Evolutionary conservation across 148 eudicot genomes (phyloP), one percentile per base, ranked within the genome.

Genomic region (Rhododendron molle): DNA sequence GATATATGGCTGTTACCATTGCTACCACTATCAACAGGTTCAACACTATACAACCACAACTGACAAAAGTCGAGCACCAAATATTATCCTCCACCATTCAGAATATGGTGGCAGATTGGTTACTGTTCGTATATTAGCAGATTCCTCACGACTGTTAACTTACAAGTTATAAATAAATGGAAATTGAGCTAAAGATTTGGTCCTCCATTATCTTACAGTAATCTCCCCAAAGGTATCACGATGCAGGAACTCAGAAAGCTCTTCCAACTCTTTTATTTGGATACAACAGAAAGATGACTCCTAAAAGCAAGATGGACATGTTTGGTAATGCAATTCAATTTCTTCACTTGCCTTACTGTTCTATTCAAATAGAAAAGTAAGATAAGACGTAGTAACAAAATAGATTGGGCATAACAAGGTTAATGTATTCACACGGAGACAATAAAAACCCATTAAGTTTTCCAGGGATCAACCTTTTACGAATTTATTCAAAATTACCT

Each of bases 401-500:
- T 3, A 83, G n/a, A 28, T 7, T 69, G 72, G 36, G 65, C 21
- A 65, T 15, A 62, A n/a, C 1, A 49, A 32, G 58, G 28, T 46
- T 47, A 71, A 28, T 5, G 32, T 11, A 82, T 1, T 21, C 16
- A 20, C 69, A 60, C 9, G 9, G 60, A 26, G 28, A 81, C 21
- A 78, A 9, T 28, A 50, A 49, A 80, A 28, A 50, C 18, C 5
- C 13, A n/a, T 10, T 4, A 67, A 62, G 34, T 4, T 58, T n/a
- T 65, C 69, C 73, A 12, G 16, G 16, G 34, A 28, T 21, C 3
- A 38, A 56, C 6, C 36, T 14, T 7, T 78, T 13, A 32, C 47
- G 67, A 54, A 3, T 69, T 88, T 43, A 81, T 44, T 21, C 28
- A 81, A 30, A 78, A 2, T 77, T 90, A 95, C 99, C 91, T 97